phyloP scores from a whole-genome alignment of 352 stramenopile species.

The Thraustochytrium striatum region DNA sequence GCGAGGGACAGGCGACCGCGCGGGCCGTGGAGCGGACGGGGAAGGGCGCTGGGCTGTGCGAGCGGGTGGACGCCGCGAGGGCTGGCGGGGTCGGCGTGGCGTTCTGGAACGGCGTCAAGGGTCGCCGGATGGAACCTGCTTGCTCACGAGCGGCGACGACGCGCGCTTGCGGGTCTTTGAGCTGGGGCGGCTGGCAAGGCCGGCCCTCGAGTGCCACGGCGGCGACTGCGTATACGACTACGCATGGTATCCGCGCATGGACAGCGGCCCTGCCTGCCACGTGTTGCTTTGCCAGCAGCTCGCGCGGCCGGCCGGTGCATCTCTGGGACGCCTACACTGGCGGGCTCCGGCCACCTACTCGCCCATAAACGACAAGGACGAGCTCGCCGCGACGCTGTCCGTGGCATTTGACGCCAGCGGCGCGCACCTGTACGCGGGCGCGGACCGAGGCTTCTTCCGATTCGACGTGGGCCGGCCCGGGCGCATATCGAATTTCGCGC shows the following conservation, averaged over 20 bases:
- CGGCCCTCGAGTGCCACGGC: conserved; percentile 65
- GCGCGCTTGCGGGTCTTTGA: conserved; percentile 72
- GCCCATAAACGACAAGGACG: conserved; percentile 75
- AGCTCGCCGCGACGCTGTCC: conserved; percentile 69
- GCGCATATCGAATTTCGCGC: conserved; percentile 62
- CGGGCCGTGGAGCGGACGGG: too few species aligned
- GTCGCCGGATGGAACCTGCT: conserved; percentile 72
- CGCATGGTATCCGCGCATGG: conserved; percentile 78
- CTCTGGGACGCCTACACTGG: conserved; percentile 84
- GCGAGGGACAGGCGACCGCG: too few species aligned
- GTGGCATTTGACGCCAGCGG: conserved; percentile 72
- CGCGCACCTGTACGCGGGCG: conserved; percentile 74
- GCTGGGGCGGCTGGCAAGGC: conserved; percentile 24
- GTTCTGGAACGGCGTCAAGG: conserved; percentile 58
- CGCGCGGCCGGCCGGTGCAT: conserved; percentile 77
- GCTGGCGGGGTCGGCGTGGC: too few species aligned
- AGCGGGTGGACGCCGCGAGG: too few species aligned
- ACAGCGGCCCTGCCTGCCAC: conserved; percentile 66
- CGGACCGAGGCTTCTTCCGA: conserved; percentile 72
- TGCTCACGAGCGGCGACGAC: conserved; percentile 78
- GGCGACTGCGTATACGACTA: conserved; percentile 77
- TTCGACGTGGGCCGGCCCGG: conserved; percentile 70
- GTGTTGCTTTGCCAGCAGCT: conserved; percentile 76
- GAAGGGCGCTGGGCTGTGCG: too few species aligned
- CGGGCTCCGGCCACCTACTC: conserved; percentile 71